Evolutionary conservation across 192 early-diverging fungal genomes (phyloP), one percentile per base, ranked within the genome.

Genomic region (Podila horticola): DNA sequence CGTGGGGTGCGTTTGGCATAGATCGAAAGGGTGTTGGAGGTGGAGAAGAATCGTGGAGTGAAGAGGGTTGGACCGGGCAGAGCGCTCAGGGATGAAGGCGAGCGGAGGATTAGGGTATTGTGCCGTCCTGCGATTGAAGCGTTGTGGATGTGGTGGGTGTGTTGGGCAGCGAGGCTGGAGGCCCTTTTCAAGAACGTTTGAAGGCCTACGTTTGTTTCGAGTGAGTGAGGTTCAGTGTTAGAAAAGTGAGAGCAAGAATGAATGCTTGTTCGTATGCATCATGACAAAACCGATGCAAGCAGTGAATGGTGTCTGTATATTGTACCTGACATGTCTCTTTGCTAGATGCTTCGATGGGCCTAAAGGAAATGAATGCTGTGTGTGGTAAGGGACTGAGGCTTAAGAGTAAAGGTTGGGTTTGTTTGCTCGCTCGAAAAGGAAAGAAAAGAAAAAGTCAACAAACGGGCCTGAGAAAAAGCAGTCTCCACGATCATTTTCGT

Each of bases 1-100:
- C 75, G 57, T 15, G 75, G 75, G 3, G 75, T 64, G 51, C 75
- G 13, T 20, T 79, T 79, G 24, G 75, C 62, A 55, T 67, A 71
- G 12, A 64, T 26, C 6, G 60, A 30, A 3, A 55, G 52, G 2
- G 59, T 36, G 29, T 34, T 45, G 15, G 49, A 57, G 33, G 69
- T 79, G 10, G 75, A 71, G 15, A 69, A 79, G 52, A 66, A 71
- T 48, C 49, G 49, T 11, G 28, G 55, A 11, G 20, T 38, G 29
- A 41, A 29, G 58, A 33, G 41, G 20, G 5, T 13, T n/a, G 29
- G 9, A 22, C 19, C 31, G 55, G 49, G 41, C 13, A 36, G 34
- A 36, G 52, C 5, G 11, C 11, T 55, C 24, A 55, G 22, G 6
- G 52, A 55, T 55, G 52, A 12, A 2, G 52, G 52, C 9, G 52